Evolutionary conservation across 495 filamentous ascomycete species (phyloP), one percentile per base, ranked within the genome.

Genomic region (Delitschia confertaspora): DNA sequence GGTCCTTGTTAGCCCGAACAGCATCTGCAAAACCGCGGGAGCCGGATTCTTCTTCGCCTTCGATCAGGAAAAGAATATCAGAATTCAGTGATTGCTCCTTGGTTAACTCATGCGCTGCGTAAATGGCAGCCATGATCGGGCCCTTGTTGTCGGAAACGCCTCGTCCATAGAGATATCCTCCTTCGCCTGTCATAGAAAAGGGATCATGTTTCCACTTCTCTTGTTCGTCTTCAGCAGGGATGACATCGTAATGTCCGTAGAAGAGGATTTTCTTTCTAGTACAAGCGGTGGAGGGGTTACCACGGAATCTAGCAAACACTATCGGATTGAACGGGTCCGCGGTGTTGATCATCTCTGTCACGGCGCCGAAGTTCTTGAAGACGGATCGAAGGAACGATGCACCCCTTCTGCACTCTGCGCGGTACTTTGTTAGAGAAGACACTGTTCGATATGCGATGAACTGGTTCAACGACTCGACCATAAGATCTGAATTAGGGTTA

Each of bases 191-290:
- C 42, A 96, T 69, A 33, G 82, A 73, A 58, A 94, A 96, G 0
- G 91, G 93, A 49, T 94, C 83, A 6, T 77, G 75, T 38, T 76
- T 77, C 91, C 91, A 96, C 48, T 83, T 84, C 22, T 69, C 72
- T 23, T 66, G 57, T 40, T 82, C 79, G 23, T 80, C 78, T 42
- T 93, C 85, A 0, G 93, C 91, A 14, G 84, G 75, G n/a, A 98
- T 88, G n/a, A 98, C 86, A 47, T 98, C 91, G 64, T 98, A 98
- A 53, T 98, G 91, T 3, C 93, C 93, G 60, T 98, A 98, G 62
- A 98, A 98, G 10, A 98, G 69, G 24, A 95, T 82, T 0, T 83
- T 88, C 65, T 88, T 94, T 17, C 86, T 74, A 19, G 71, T 67
- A 10, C 61, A 64, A 0, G 64, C 56, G 2, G 71, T 71, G 17